A percentile compares a stretch with the other conserved stretches of the same genome.
phyloP scores from a whole-genome alignment of 2,329 filamentous ascomycete species.

The Apiospora sp. region DNA sequence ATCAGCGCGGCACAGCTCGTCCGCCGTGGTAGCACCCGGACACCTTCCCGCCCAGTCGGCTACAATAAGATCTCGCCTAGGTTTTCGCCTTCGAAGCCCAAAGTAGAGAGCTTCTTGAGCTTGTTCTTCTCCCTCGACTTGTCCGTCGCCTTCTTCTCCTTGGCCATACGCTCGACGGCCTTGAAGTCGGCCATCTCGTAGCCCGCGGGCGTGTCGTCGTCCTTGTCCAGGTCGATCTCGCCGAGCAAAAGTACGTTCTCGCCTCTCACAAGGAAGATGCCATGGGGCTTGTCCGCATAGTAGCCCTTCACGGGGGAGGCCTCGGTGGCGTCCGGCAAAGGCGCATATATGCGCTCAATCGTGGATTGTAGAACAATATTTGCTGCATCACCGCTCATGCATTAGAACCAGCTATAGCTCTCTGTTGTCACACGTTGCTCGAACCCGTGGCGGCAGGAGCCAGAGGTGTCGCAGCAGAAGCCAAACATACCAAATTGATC shows the following conservation, averaged over 20 bases:
- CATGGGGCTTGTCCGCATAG: slow-evolving; percentile 85
- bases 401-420: slow-evolving; percentile 8
- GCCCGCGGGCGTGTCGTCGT: slow-evolving; percentile 81
- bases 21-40: slow-evolving; percentile 15
- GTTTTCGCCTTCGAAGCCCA: slow-evolving; percentile 90
- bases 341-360: slow-evolving; percentile 80
- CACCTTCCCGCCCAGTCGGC: slow-evolving; percentile 47
- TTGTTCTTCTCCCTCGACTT: slow-evolving; percentile 78
- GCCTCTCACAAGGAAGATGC: slow-evolving; percentile 90
- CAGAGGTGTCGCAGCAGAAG: background rate
- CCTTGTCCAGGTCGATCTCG: slow-evolving; percentile 95
- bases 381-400: slow-evolving; percentile 58
- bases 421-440: background rate
- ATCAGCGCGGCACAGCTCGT: background rate
- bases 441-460: background rate
- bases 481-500: slow-evolving; percentile 88
- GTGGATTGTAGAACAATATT: slow-evolving; percentile 96
- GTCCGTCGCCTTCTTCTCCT: slow-evolving; percentile 72
- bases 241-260: slow-evolving; percentile 97
- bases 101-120: slow-evolving; percentile 73
- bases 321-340: slow-evolving; percentile 40
- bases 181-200: slow-evolving; percentile 72
- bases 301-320: slow-evolving; percentile 51
- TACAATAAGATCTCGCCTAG: slow-evolving; percentile 74
- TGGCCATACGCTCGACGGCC: slow-evolving; percentile 75